Percentiles rank a stretch among this genome's conserved stretches.
Conservation (phyloP, 495 filamentous ascomycete species). For the Penicillium arizonense region DNA sequence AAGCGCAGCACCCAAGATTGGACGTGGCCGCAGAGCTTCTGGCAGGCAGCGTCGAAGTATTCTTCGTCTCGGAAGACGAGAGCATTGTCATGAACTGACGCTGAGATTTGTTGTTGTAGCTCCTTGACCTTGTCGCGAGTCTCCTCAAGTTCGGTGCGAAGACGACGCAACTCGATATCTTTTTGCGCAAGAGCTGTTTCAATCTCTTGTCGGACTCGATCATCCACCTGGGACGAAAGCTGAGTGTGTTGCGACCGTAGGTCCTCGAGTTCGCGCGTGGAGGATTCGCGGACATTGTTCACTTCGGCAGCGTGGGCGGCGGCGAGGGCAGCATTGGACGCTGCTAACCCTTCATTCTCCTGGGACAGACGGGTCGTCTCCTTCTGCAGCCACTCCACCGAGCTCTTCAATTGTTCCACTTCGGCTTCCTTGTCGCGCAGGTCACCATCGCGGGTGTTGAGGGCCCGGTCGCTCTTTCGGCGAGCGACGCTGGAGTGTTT, state of each 20-base stretch:
- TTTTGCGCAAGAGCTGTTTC: slow-evolving; percentile 63
- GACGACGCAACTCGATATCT: slow-evolving; percentile 71
- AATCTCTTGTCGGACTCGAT: slow-evolving; percentile 59
- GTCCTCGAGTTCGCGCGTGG: slow-evolving; percentile 61
- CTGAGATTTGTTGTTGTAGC: slow-evolving; percentile 80
- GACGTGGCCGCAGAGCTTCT: slow-evolving; percentile 87
- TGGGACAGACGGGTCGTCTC: slow-evolving; percentile 73
- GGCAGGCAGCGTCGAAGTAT: slow-evolving; percentile 92
- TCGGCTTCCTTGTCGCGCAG: slow-evolving; percentile 66
- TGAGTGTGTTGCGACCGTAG: slow-evolving; percentile 57
- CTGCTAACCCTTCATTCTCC: slow-evolving; percentile 69
- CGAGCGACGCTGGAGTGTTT: slow-evolving; percentile 56
- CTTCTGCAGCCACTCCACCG: slow-evolving; percentile 72
- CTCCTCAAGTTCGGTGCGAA: slow-evolving; percentile 73
- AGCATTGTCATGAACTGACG: slow-evolving; percentile 67
- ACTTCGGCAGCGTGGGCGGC: slow-evolving; percentile 65
- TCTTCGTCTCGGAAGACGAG: slow-evolving; percentile 83
- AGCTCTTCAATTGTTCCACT: slow-evolving; percentile 74
- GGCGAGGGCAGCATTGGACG: slow-evolving; percentile 65
- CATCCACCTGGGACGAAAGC: slow-evolving; percentile 62
- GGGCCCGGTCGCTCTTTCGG: slow-evolving; percentile 53
- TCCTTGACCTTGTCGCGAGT: slow-evolving; percentile 75
- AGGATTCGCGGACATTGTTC: slow-evolving; percentile 50
- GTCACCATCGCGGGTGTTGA: slow-evolving; percentile 54
- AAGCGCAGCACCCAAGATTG: slow-evolving; percentile 96